Percentiles rank a stretch among this genome's conserved stretches.
Conservation (phyloP, 768 basidiomycete genomes). For the Neoboletus magnificus region DNA sequence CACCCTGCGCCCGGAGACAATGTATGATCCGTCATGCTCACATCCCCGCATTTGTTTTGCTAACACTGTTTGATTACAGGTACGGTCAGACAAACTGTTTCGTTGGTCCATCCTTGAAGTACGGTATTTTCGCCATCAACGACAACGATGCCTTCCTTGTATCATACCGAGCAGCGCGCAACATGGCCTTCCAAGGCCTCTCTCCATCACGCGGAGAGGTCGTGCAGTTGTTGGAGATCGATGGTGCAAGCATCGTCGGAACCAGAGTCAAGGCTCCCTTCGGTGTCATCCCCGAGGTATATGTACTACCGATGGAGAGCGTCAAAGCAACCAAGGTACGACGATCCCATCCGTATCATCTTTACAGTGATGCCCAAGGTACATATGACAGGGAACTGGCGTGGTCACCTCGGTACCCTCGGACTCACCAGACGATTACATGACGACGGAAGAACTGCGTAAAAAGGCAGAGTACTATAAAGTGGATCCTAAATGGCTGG, state of each 20-base stretch:
- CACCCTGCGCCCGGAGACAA: conserved; percentile 93
- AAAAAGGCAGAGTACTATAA: conserved; percentile 98
- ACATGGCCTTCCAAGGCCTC: conserved; percentile 94
- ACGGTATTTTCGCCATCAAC: conserved; percentile 87
- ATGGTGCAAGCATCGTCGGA: conserved; percentile 78
- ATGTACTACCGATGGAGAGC: conserved; percentile 98
- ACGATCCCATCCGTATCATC: not conserved
- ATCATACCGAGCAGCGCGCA: conserved; percentile 88
- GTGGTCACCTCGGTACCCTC: conserved; percentile 98
- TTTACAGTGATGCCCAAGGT: conserved; percentile 1
- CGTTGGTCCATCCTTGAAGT: conserved; percentile 86
- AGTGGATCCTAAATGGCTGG: conserved; percentile 85
- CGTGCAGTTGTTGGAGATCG: conserved; percentile 70
- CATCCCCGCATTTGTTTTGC: not conserved
- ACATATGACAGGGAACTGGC: conserved; percentile 74
- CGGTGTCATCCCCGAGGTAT: conserved; percentile 78
- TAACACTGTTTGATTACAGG: conserved; percentile 40
- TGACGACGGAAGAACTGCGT: conserved; percentile 83
- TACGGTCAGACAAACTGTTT: conserved; percentile 99
- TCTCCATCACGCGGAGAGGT: conserved; percentile 69
- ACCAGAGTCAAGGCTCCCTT: conserved; percentile 89
- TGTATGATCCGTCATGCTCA: conserved; percentile 48
- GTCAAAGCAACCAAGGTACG: conserved; percentile 88
- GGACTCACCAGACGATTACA: conserved; percentile 96
- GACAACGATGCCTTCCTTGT: conserved; percentile 86